Percentiles rank a stretch among this genome's conserved stretches.
Evolutionary conservation across 352 stramenopile species (phyloP).

Genomic region (Globisporangium camurandrum): DNA sequence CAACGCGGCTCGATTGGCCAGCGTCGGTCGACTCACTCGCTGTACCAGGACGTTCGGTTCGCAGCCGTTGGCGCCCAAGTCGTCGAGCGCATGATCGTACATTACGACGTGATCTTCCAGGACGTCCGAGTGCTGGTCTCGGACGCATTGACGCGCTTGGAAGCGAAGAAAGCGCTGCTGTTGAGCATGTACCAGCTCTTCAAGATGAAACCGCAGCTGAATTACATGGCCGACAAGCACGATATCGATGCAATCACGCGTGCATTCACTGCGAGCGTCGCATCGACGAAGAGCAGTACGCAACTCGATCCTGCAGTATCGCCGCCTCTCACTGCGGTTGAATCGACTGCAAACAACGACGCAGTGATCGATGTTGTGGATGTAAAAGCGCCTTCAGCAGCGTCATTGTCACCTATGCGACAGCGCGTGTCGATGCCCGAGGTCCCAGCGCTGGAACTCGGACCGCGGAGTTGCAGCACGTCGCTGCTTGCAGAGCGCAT

Average conservation of each 20-base stretch:
- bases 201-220: slow-evolving; percentile 59
- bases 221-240: slow-evolving; percentile 55
- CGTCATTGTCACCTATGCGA: slow-evolving; percentile 7
- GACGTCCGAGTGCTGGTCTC: slow-evolving; percentile 52
- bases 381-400: not conserved
- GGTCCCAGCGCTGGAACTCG: slow-evolving; percentile 6
- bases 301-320: not conserved
- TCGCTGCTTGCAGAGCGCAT: not conserved
- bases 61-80: slow-evolving; percentile 66
- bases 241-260: slow-evolving; percentile 59
- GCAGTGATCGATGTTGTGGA: not conserved
- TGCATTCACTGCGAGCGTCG: slow-evolving; percentile 36
- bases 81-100: slow-evolving; percentile 69
- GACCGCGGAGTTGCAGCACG: too few relatives aligned
- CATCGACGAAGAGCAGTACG: not conserved
- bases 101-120: slow-evolving; percentile 75
- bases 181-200: slow-evolving; percentile 58
- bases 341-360: slow-evolving; percentile 3
- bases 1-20: slow-evolving; percentile 26
- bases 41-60: slow-evolving; percentile 71
- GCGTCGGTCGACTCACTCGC: slow-evolving; percentile 35
- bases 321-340: too few relatives aligned
- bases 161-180: slow-evolving; percentile 57
- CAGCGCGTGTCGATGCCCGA: slow-evolving; percentile 15
- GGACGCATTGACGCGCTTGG: slow-evolving; percentile 51